Evolutionary conservation across 805 yeast genomes (phyloP).

Genomic region (Zygotorulaspora chibaensis): DNA sequence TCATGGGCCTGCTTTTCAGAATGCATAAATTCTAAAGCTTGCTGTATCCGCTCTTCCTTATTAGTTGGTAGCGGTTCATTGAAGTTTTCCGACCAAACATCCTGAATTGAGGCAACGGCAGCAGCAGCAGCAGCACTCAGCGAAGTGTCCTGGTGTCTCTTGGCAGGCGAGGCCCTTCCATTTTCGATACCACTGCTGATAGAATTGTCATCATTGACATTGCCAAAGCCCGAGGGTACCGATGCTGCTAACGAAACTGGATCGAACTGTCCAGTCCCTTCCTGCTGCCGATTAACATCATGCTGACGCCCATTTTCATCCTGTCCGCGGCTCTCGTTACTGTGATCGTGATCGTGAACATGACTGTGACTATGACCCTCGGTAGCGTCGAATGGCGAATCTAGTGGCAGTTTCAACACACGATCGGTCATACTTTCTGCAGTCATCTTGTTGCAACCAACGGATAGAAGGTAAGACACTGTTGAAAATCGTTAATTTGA

Average conservation of each 20-base stretch:
- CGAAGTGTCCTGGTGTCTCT: conserved; percentile 8
- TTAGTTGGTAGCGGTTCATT: conserved; percentile 48
- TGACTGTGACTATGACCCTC: conserved; percentile 5
- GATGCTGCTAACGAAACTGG: conserved; percentile 6
- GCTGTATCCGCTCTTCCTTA: conserved; percentile 25
- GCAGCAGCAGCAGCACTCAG: conserved; percentile 16
- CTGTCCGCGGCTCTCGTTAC: conserved; percentile 1
- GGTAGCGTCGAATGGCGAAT: conserved; percentile 10
- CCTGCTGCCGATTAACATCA: conserved; percentile 1
- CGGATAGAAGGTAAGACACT: too few relatives aligned
- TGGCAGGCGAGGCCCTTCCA: neutral
- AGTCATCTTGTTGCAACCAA: conserved; percentile 1
- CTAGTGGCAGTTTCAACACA: conserved; percentile 12
- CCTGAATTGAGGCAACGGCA: conserved; percentile 21
- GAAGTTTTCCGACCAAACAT: conserved; percentile 17
- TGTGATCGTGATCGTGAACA: neutral
- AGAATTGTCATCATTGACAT: conserved; percentile 4
- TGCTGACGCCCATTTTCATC: conserved; percentile 2
- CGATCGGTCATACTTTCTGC: conserved; percentile 13
- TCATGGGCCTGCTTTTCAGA: conserved; percentile 14
- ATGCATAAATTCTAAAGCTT: conserved; percentile 25
- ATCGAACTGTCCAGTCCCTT: neutral
- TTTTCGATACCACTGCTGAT: neutral
- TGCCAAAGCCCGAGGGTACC: conserved; percentile 5
- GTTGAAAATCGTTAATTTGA: too few relatives aligned